Percentiles rank a stretch among this genome's conserved stretches.
These are phyloP conservation scores for Phytophthora pistaciae DNA, from an alignment of 352 stramenopile species.

Conservation along the genomic window DNA sequence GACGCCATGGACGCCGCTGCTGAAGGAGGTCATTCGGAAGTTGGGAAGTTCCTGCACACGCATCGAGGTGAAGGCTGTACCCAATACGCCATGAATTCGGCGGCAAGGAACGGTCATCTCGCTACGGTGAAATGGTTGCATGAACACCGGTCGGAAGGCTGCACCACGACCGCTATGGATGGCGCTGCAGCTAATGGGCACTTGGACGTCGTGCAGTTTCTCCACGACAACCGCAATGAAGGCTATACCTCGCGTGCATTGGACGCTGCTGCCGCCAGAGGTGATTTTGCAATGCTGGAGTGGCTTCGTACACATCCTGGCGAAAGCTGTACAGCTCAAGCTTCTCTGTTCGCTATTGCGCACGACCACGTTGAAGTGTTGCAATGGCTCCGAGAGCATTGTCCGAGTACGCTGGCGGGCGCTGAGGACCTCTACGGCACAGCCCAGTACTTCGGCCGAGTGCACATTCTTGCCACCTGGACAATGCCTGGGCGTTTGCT, in stretches of 20 bases:
- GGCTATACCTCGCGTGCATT: conserved; percentile 23
- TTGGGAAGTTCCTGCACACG: conserved; percentile 35
- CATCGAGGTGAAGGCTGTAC: conserved; percentile 36
- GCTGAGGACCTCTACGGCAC: conserved; percentile 15
- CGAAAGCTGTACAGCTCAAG: conserved; percentile 17
- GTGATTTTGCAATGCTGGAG: conserved; percentile 29
- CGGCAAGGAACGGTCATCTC: conserved; percentile 62
- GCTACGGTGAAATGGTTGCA: conserved; percentile 64
- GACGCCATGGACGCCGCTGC: conserved; percentile 35
- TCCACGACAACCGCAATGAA: conserved; percentile 28
- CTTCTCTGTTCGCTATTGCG: conserved; percentile 29
- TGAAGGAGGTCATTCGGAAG: conserved; percentile 24
- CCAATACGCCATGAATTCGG: conserved; percentile 51
- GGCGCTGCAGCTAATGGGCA: conserved; percentile 29
- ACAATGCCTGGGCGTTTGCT: conserved; percentile 13
- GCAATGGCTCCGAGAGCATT: conserved; percentile 33
- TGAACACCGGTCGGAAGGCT: conserved; percentile 31
- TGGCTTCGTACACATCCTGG: conserved; percentile 23
- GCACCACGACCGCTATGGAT: conserved; percentile 26
- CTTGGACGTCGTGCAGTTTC: conserved; percentile 34
- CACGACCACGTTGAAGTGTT: conserved; percentile 36
- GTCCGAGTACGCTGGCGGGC: conserved; percentile 6
- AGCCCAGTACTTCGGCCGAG: conserved; percentile 29
- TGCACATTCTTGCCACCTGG: conserved; percentile 28
- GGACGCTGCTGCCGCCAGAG: conserved; percentile 17